Percentiles rank a stretch among this genome's conserved stretches.
Conservation (phyloP, 2,329 filamentous ascomycete species). For the Epichloe typhina region DNA sequence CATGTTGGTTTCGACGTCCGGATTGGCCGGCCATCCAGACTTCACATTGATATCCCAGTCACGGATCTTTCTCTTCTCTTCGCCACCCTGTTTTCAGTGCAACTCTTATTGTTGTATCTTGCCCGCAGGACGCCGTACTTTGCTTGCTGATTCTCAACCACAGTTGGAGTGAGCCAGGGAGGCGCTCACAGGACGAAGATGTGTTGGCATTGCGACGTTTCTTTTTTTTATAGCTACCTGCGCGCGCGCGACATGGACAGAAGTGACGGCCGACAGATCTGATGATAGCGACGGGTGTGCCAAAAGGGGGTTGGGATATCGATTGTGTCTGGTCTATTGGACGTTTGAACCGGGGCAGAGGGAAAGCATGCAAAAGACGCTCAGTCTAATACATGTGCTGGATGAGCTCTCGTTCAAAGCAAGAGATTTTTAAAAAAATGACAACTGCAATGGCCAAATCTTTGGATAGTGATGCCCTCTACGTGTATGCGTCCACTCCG, state of each 20-base stretch:
- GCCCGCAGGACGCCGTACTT: background rate
- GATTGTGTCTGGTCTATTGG: constrained; percentile 1
- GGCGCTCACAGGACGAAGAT: background rate
- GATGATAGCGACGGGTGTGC: constrained; percentile 8
- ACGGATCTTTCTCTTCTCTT: background rate
- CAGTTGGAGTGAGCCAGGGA: background rate
- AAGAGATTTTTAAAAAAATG: background rate
- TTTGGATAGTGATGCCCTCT: background rate
- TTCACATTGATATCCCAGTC: background rate
- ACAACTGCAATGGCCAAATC: background rate
- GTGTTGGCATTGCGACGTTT: constrained; percentile 1
- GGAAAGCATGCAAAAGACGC: background rate
- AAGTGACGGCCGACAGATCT: constrained; percentile 7
- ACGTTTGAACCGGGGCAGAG: background rate
- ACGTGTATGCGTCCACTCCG: background rate
- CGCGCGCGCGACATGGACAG: constrained; percentile 2
- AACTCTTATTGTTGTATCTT: background rate
- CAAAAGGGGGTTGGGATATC: constrained; percentile 5
- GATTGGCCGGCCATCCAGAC: constrained; percentile 4
- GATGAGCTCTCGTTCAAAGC: background rate
- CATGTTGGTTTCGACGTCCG: background rate
- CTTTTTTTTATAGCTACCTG: constrained; percentile 6
- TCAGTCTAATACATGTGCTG: background rate
- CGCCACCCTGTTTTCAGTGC: background rate
- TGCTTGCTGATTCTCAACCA: constrained; percentile 1